phyloP scores from a whole-genome alignment of 495 filamentous ascomycete genomes.

The Aspergillus asperescens region DNA sequence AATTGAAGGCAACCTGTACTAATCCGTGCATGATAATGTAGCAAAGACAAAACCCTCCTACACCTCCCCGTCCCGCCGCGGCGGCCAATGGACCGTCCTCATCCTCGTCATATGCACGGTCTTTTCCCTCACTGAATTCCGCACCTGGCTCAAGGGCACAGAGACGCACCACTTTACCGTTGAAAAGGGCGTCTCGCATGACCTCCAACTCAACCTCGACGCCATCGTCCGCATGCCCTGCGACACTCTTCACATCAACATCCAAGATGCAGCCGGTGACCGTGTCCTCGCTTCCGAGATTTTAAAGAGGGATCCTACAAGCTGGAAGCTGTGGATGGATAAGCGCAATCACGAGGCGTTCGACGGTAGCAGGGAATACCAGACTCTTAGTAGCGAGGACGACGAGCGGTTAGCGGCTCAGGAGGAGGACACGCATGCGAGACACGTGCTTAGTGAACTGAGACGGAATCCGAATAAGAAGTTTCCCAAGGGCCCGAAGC shows the following conservation, averaged over 20 bases:
- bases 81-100: conserved; percentile 88
- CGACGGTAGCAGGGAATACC: conserved; percentile 49
- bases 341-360: conserved; percentile 64
- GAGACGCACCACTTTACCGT: conserved; percentile 89
- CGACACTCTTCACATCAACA: conserved; percentile 85
- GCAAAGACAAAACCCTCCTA: conserved; percentile 97
- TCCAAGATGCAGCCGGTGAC: conserved; percentile 93
- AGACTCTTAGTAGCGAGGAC: conserved; percentile 45
- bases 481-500: conserved; percentile 62
- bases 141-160: conserved; percentile 74
- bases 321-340: conserved; percentile 77
- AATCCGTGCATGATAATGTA: conserved; percentile 29
- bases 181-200: conserved; percentile 83
- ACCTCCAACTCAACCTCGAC: conserved; percentile 92
- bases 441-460: conserved; percentile 48
- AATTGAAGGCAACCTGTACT: conserved; percentile 2
- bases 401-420: conserved; percentile 36
- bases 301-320: conserved; percentile 70
- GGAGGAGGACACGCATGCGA: conserved; percentile 49
- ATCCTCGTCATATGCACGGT: conserved; percentile 66
- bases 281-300: conserved; percentile 75
- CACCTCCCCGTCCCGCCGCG: conserved; percentile 69
- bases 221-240: conserved; percentile 90
- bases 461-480: conserved; percentile 43
- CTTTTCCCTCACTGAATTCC: conserved; percentile 71